Percentiles rank a stretch among this genome's conserved stretches.
Conservation (phyloP, 805 yeast species). For the Saccharomycopsis sp. region DNA sequence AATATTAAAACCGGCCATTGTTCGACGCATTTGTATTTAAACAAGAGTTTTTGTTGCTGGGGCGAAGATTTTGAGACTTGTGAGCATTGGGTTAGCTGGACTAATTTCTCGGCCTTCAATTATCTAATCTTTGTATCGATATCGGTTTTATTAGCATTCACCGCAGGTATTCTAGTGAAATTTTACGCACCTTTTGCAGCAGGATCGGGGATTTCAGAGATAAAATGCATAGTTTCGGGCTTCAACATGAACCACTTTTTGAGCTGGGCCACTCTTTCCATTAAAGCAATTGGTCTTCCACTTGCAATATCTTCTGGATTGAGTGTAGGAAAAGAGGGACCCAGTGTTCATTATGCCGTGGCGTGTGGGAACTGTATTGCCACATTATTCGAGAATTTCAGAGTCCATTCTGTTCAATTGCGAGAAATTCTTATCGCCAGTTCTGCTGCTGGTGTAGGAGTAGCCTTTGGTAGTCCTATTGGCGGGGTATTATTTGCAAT, state of each 20-base stretch:
- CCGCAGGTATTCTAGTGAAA: slow-evolving; percentile 65
- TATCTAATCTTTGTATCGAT: slow-evolving; percentile 54
- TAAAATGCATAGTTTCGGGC: slow-evolving; percentile 90
- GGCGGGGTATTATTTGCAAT: slow-evolving; percentile 92
- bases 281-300: slow-evolving; percentile 79
- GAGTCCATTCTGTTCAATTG: slow-evolving; percentile 22
- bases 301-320: slow-evolving; percentile 89
- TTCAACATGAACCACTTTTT: slow-evolving; percentile 74
- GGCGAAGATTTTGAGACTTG: slow-evolving; percentile 49
- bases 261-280: slow-evolving; percentile 59
- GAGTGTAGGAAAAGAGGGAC: slow-evolving; percentile 96
- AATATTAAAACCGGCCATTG: slow-evolving; percentile 78
- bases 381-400: slow-evolving; percentile 22
- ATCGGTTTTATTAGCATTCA: slow-evolving; percentile 54
- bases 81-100: slow-evolving; percentile 65
- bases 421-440: slow-evolving; percentile 77
- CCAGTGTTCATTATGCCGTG: slow-evolving; percentile 95
- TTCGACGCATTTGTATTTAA: slow-evolving; percentile 58
- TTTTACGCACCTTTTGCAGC: slow-evolving; percentile 83
- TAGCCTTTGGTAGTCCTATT: slow-evolving; percentile 94
- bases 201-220: slow-evolving; percentile 96
- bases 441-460: slow-evolving; percentile 97
- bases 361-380: slow-evolving; percentile 81
- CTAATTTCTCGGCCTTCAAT: slow-evolving; percentile 36
- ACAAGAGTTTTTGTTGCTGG: slow-evolving; percentile 77